Evolutionary conservation across 257 asterid genomes (phyloP).

Genomic region (Petrea volubilis): DNA sequence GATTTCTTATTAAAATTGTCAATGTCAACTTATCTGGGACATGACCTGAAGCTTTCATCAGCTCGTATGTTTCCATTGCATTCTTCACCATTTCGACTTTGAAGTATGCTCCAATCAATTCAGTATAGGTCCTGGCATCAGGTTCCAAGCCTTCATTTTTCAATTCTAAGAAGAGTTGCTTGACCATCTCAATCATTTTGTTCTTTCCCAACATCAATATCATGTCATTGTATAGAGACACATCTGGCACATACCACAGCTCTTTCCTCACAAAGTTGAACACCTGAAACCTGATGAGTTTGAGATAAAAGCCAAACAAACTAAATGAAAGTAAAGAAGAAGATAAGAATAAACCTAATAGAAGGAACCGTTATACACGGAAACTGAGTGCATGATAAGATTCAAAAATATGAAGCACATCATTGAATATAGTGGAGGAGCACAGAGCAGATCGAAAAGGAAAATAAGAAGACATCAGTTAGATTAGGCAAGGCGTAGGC

Average conservation of each 20-base stretch:
- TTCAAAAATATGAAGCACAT: background rate
- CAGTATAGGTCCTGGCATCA: constrained; percentile 63
- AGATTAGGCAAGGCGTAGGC: background rate
- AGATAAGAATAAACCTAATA: background rate
- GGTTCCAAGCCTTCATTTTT: constrained; percentile 59
- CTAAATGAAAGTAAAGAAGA: background rate
- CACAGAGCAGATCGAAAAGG: background rate
- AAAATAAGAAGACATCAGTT: background rate
- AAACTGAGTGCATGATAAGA: background rate
- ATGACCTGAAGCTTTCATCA: constrained; percentile 68
- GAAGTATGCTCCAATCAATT: constrained; percentile 76
- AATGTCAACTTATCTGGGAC: constrained; percentile 66
- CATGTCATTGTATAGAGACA: constrained; percentile 58
- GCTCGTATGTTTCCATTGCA: constrained; percentile 60
- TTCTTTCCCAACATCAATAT: constrained; percentile 56
- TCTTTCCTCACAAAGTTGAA: constrained; percentile 62
- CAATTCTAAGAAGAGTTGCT: constrained; percentile 45
- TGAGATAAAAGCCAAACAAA: constrained; percentile 24
- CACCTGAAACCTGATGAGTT: constrained; percentile 51
- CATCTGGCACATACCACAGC: constrained; percentile 59
- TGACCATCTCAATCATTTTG: constrained; percentile 57
- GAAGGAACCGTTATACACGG: background rate
- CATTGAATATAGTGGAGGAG: background rate
- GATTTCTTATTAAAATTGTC: constrained; percentile 59
- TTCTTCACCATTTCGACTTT: constrained; percentile 50